Evolutionary conservation across 108 stramenopile genomes (phyloP), one percentile per base, ranked within the genome.

Genomic region (Stephanodiscus minutulus): DNA sequence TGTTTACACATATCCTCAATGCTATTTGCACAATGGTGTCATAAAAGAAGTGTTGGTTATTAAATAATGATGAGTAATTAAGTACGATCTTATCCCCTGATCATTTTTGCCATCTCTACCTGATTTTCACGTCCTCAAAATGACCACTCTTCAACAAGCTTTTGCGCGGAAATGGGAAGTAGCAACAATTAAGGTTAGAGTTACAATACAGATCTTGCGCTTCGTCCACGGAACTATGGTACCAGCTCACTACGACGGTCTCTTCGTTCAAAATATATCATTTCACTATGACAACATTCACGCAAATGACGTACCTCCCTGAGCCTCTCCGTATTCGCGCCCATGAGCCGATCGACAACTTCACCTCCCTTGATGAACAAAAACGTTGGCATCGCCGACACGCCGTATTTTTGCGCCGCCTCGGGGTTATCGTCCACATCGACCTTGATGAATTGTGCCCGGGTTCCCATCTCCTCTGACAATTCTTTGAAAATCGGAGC

Each of bases 381-480:
- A 85, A 97, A 97, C 0, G 96, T 97, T 20, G 96, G 96, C 96
- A 94, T 94, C 59, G 93, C 93, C 15, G 72, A 79, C 1, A 94
- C 93, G 41, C 77, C 78, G 62, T 92, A 95, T 35, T 93, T 88
- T 55, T 85, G 86, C 3, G 92, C 92, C 6, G 92, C 85, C 11
- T 93, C 92, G 1, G 87, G 83, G 75, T 90, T 91, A 43, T 90
- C 93, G 66, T 96, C 96, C 25, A 96, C 93, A 77, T 96, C 96
- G 0, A 96, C 92, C 76, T 94, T 93, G 64, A 94, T 53, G 71
- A 96, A 96, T 57, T 80, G 79, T 41, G 87, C 83, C n/a, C 77
- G 74, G 55, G 59, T 68, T 35, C 55, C 57, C 53, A 70, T 62
- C 57, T 85, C 73, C 35, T 90, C 88, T n/a, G 79, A 77, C 57